Evolutionary conservation across 768 basidiomycete species (phyloP).

Genomic region (Agrocybe chaxingu): DNA sequence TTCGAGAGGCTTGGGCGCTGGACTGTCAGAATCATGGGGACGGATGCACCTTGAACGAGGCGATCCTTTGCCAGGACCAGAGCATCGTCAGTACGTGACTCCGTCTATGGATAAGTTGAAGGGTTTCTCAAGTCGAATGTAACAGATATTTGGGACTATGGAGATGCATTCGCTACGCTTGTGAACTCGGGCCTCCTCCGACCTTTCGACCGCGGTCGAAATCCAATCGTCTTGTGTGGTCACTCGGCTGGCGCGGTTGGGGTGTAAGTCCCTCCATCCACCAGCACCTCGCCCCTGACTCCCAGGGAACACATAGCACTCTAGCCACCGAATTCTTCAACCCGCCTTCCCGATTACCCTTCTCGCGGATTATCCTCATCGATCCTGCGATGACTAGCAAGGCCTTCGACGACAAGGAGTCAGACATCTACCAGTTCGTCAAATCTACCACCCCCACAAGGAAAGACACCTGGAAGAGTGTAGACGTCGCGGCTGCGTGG

Average conservation of each 20-base stretch:
- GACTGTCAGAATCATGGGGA: constrained; percentile 40
- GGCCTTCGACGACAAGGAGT: constrained; percentile 18
- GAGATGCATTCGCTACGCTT: constrained; percentile 24
- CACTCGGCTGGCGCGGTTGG: constrained; percentile 29
- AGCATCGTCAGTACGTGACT: constrained; percentile 15
- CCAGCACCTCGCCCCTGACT: too few relatives aligned
- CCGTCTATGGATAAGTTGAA: too few relatives aligned
- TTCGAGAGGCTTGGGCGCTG: constrained; percentile 33
- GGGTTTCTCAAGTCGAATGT: background rate
- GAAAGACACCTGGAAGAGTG: constrained; percentile 22
- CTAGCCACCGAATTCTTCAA: background rate
- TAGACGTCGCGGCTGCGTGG: constrained; percentile 22
- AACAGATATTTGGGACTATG: constrained; percentile 24
- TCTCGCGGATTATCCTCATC: constrained; percentile 22
- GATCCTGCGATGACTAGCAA: constrained; percentile 22
- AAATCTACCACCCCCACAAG: constrained; percentile 20
- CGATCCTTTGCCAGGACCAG: constrained; percentile 14
- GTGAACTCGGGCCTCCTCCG: constrained; percentile 24
- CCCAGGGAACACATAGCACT: background rate
- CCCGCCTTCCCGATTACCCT: constrained; percentile 13
- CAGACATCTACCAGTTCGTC: constrained; percentile 24
- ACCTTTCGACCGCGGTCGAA: constrained; percentile 15
- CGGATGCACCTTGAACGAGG: constrained; percentile 30
- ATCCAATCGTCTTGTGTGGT: constrained; percentile 25
- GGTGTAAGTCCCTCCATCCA: constrained; percentile 16